Evolutionary conservation across 2,329 filamentous ascomycete genomes (phyloP).

Genomic region (Aspergillus floridensis): DNA sequence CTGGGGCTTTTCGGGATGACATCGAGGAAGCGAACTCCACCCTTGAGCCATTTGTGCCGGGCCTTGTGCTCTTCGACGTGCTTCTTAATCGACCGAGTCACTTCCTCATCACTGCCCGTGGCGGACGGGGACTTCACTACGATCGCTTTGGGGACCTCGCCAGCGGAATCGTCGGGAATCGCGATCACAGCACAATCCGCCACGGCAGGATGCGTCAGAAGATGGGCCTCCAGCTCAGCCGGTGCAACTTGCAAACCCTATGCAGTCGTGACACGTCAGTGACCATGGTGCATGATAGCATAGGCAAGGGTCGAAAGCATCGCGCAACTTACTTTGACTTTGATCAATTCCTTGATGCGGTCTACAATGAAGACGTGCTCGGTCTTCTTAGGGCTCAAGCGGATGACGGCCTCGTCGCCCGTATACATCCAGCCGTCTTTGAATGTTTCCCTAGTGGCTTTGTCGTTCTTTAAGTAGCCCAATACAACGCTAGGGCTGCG

Average conservation of each 20-base stretch:
- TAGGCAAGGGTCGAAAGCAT: slow-evolving; percentile 15
- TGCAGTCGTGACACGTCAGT: neutral
- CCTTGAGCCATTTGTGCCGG: slow-evolving; percentile 61
- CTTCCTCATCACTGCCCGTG: slow-evolving; percentile 51
- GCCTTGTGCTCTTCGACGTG: slow-evolving; percentile 62
- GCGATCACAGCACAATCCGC: slow-evolving; percentile 77
- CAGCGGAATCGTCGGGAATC: slow-evolving; percentile 61
- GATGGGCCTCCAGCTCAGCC: slow-evolving; percentile 76
- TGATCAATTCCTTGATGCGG: slow-evolving; percentile 74
- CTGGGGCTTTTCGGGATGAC: slow-evolving; percentile 61
- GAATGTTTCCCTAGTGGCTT: slow-evolving; percentile 79
- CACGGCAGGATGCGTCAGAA: slow-evolving; percentile 72
- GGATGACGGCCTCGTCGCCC: slow-evolving; percentile 77
- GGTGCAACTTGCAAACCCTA: slow-evolving; percentile 80
- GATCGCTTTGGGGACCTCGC: slow-evolving; percentile 63
- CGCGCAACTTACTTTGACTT: slow-evolving; percentile 62
- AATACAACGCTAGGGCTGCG: slow-evolving; percentile 74
- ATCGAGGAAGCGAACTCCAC: slow-evolving; percentile 58
- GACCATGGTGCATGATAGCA: neutral
- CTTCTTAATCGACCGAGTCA: slow-evolving; percentile 54
- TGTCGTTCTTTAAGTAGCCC: slow-evolving; percentile 83
- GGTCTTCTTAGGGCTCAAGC: slow-evolving; percentile 60
- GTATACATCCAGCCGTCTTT: slow-evolving; percentile 78
- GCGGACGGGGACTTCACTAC: slow-evolving; percentile 58
- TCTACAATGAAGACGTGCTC: slow-evolving; percentile 87